Percentiles rank a stretch among this genome's conserved stretches.
Evolutionary conservation across 352 stramenopile species (phyloP).

Genomic region (Globisporangium paddicum): DNA sequence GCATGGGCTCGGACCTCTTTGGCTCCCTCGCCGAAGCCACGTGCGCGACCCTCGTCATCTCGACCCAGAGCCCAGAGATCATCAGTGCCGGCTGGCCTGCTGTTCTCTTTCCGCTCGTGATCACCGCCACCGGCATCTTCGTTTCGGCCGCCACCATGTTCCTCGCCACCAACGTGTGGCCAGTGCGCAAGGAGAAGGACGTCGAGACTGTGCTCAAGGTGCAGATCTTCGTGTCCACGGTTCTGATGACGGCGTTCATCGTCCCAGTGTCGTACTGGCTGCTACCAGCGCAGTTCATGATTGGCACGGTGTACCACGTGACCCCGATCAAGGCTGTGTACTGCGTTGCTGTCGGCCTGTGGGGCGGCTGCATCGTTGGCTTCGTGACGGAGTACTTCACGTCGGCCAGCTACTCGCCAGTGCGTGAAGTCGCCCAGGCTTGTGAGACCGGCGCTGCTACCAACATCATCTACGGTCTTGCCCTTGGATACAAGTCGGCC

Average conservation of each 20-base stretch:
- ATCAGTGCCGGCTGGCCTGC: conserved; percentile 91
- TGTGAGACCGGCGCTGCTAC: conserved; percentile 98
- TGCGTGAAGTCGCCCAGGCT: conserved; percentile 94
- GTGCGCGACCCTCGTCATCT: conserved; percentile 98
- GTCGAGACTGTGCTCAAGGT: conserved; percentile 97
- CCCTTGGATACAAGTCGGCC: conserved; percentile 98
- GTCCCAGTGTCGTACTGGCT: conserved; percentile 89
- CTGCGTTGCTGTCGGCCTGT: conserved; percentile 94
- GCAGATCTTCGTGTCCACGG: conserved; percentile 97
- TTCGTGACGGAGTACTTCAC: conserved; percentile 99
- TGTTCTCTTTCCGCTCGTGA: conserved; percentile 96
- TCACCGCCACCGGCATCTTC: conserved; percentile 96
- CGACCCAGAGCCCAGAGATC: conserved; percentile 87
- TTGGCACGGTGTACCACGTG: conserved; percentile 63
- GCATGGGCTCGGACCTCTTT: conserved; percentile 99
- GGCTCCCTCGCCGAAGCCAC: conserved; percentile 98
- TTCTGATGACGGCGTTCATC: conserved; percentile 94
- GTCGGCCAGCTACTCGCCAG: conserved; percentile 95
- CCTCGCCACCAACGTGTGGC: conserved; percentile 96
- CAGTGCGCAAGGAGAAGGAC: conserved; percentile 94
- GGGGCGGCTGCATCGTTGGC: conserved; percentile 97
- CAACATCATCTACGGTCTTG: conserved; percentile 99
- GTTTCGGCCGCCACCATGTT: conserved; percentile 96
- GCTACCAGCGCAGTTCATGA: conserved; percentile 90
- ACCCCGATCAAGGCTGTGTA: conserved; percentile 87